These are phyloP conservation scores for Fraxinus xanthoxyloides DNA, from an alignment of 305 asterid genomes.

Conservation along the genomic window DNA sequence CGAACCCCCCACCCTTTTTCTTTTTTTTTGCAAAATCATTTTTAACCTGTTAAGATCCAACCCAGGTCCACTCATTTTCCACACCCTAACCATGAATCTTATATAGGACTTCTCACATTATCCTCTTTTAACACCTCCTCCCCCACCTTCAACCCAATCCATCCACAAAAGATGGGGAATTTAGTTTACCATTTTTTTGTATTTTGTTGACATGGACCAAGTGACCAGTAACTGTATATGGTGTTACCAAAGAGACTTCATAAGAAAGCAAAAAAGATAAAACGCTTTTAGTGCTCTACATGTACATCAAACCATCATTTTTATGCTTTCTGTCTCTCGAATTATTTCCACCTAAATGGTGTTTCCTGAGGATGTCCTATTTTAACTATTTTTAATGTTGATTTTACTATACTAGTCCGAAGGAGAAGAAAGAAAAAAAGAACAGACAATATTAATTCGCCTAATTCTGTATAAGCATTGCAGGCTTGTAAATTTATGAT, in stretches of 20 bases:
- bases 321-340: background rate
- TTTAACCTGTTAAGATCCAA: background rate
- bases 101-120: background rate
- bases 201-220: background rate
- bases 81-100: background rate
- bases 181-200: background rate
- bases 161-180: background rate
- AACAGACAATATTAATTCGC: background rate
- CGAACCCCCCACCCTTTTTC: background rate
- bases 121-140: background rate
- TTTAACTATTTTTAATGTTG: background rate
- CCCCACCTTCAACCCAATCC: background rate
- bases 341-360: background rate
- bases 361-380: background rate
- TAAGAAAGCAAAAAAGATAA: background rate
- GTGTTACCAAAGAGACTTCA: background rate
- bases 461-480: background rate
- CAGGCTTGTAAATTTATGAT: constrained; percentile 6
- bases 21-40: background rate
- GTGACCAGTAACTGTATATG: background rate
- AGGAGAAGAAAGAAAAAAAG: background rate
- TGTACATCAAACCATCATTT: background rate
- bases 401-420: background rate
- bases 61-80: background rate
- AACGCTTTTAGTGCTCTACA: background rate